Base-by-base conservation (phyloP, 2,329 filamentous ascomycete species). In the Clonostachys rosea region DNA sequence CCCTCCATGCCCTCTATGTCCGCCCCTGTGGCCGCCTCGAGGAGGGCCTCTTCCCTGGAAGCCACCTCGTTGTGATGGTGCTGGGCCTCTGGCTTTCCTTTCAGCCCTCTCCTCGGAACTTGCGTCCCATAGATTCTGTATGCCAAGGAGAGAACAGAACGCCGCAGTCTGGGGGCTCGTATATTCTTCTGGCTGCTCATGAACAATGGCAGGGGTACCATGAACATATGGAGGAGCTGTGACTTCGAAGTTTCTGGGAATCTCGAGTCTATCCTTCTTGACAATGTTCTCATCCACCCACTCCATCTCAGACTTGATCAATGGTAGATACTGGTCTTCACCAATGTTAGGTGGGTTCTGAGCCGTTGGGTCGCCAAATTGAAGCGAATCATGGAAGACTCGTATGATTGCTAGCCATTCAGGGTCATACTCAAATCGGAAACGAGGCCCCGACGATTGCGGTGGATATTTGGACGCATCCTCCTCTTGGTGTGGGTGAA, bases 401-500 rank as follows among this genome's bases (percentile, higher is more conserved):
- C 92, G 87, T 12, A 86, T 91, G 53, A 99, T 96, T 40, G 94
- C 87, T 8, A 99, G 83, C 92, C 92, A 99, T 69, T 99, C 94
- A 11, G 85, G 82, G 64, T 99, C 94, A 62, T 99, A 97, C 43
- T 83, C 72, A 1, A 96, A 74, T 11, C 70, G 73, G 54, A 82
- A 78, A 1, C 83, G 82, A 17, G 59, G 56, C 2, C 46, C 47
- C 5, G 49, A 47, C 12, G 56, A 18, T 5, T 46, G 47, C 5
- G 59, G 55, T 40, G 53, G 53, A 44, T 59, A 45, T 4, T 47
- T 40, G 2, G 51, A 43, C 13, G 53, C 44, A 4, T 61, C 33
- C 14, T 64, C 52, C 0, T 66, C 49, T 14, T 74, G 68, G 40
- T 76, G 59, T 4, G 82, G 72, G 3, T 68, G 59, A 16, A 92